These are phyloP conservation scores for Musa troglodytarum DNA, from an alignment of 176 grass and related monocot species.

Conservation along the genomic window DNA sequence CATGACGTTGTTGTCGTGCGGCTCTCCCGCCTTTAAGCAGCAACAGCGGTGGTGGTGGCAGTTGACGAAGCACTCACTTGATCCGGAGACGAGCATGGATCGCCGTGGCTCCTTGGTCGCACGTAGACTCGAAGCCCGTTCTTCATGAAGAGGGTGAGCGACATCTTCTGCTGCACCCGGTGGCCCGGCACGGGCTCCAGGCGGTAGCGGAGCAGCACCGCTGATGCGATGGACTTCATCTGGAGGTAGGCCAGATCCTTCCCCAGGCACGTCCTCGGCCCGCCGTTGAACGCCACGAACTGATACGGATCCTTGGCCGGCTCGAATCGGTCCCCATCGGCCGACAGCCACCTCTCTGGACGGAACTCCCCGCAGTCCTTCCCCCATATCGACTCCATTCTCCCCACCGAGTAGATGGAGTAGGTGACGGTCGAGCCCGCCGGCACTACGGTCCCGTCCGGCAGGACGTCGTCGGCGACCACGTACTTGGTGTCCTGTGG, in stretches of 20 bases:
- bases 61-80: no score
- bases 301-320: constrained; percentile 65
- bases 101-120: constrained; percentile 46
- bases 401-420: constrained; percentile 87
- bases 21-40: constrained; percentile 19
- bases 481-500: constrained; percentile 94
- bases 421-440: constrained; percentile 86
- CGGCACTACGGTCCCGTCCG: constrained; percentile 65
- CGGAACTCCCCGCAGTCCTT: constrained; percentile 79
- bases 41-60: constrained; percentile 37
- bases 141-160: constrained; percentile 97
- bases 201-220: constrained; percentile 74
- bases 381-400: constrained; percentile 89
- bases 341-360: constrained; percentile 80
- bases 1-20: no score
- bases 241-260: constrained; percentile 95
- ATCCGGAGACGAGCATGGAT: constrained; percentile 7
- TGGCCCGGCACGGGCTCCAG: constrained; percentile 64
- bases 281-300: constrained; percentile 90
- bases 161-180: constrained; percentile 96
- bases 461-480: constrained; percentile 71
- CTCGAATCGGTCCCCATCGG: constrained; percentile 57
- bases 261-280: constrained; percentile 82
- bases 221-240: constrained; percentile 92
- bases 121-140: constrained; percentile 65